phyloP scores from a whole-genome alignment of 192 early-diverging fungal species.

The Radiomyces spectabilis region DNA sequence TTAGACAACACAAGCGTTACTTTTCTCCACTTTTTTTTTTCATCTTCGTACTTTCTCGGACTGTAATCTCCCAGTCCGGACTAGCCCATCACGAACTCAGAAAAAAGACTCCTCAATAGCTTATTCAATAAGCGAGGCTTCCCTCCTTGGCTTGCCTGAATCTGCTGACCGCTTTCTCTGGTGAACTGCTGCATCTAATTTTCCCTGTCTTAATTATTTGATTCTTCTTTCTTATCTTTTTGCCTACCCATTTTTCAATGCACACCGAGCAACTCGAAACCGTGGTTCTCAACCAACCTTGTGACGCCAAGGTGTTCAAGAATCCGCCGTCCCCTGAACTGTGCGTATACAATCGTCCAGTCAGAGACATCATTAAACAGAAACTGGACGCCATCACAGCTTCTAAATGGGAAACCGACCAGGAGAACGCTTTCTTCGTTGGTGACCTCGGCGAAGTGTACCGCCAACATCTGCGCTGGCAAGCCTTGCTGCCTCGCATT shows the following conservation, averaged over 20 bases:
- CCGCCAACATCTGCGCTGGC: constrained; percentile 84
- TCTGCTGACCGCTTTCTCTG: constrained; percentile 3
- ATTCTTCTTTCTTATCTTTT: background rate
- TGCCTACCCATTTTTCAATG: constrained; percentile 6
- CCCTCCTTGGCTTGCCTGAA: constrained; percentile 16
- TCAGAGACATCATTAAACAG: constrained; percentile 19
- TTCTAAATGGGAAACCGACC: constrained; percentile 42
- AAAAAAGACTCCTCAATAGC: constrained; percentile 26
- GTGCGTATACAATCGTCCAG: background rate
- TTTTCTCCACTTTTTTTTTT: background rate
- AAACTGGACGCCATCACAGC: constrained; percentile 29
- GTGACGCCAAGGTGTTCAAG: background rate
- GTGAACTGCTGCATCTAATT: background rate
- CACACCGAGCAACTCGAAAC: constrained; percentile 20
- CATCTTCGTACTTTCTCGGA: constrained; percentile 11
- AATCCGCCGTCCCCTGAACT: background rate
- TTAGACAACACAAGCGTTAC: no score
- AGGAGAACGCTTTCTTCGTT: constrained; percentile 92
- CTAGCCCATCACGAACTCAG: constrained; percentile 25
- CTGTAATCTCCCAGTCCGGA: constrained; percentile 18
- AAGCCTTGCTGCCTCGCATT: constrained; percentile 76
- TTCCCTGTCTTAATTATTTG: background rate
- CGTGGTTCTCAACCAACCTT: background rate
- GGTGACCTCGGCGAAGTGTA: constrained; percentile 88
- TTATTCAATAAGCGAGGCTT: constrained; percentile 26